Evolutionary conservation across 2,329 filamentous ascomycete species (phyloP), one percentile per base, ranked within the genome.

Genomic region (Cryphonectria parasitica): DNA sequence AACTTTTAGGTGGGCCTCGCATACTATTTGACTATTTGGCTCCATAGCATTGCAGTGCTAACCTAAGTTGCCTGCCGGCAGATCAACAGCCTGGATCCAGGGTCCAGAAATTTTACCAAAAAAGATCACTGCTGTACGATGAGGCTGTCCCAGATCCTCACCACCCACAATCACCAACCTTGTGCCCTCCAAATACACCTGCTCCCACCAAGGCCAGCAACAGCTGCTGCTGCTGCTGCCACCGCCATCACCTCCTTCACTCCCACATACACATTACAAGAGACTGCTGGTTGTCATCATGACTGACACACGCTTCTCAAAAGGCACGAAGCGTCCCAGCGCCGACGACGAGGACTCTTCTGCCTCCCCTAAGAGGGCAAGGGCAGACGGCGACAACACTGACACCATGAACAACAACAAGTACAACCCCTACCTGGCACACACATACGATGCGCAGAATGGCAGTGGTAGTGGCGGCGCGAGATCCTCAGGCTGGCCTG

Each of bases 341-440:
- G 79, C 81, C 66, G 84, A 86, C 72, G 75, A 77, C 72, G 75
- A 77, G 64, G 83, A 84, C 66, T 82, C 82, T 34, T 68, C 77
- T 63, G 80, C 76, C 43, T 73, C 70, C 25, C 76, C 77, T 34
- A 76, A 77, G 75, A 76, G 79, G 34, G 71, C 75, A 56, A 80
- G 77, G 73, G 69, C 68, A 15, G 71, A 74, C 31, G 71, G 66
- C 67, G 71, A 73, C 61, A 22, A 36, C 15, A 45, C 43, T 60
- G 63, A 45, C 41, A 45, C 64, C 69, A 70, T 68, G 17, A 74
- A 73, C 62, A 74, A 73, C 64, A 70, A 64, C 66, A 71, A 58
- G 22, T 79, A 87, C 79, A 98, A 98, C 80, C 93, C 93, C 1
- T 98, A 99, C 84, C 89, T 99, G 73, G 93, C 94, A 69, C 96